Evolutionary conservation across 2,329 filamentous ascomycete species (phyloP).

Genomic region (Fusarium albosuccineum): DNA sequence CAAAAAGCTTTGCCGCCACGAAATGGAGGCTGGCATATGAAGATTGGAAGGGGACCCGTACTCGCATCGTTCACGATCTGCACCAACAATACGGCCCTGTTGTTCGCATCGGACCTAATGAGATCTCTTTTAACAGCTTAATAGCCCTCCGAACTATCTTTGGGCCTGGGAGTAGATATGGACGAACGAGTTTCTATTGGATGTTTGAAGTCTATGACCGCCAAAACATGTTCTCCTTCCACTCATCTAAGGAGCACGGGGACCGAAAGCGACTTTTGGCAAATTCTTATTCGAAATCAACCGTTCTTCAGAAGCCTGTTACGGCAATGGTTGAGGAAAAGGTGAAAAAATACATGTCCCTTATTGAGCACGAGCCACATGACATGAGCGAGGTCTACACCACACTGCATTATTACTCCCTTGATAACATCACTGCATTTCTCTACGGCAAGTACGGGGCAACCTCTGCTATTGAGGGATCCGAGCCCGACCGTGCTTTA

Average conservation of each 20-base stretch:
- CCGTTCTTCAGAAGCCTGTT: slow-evolving; percentile 46
- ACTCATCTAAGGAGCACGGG: slow-evolving; percentile 56
- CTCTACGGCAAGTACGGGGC: slow-evolving; percentile 33
- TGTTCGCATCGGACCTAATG: slow-evolving; percentile 62
- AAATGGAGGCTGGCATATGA: slow-evolving; percentile 61
- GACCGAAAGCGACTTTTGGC: slow-evolving; percentile 65
- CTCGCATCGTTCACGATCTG: slow-evolving; percentile 55
- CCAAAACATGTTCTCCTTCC: slow-evolving; percentile 66
- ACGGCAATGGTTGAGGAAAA: slow-evolving; percentile 38
- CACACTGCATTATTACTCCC: slow-evolving; percentile 34
- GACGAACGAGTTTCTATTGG: slow-evolving; percentile 64
- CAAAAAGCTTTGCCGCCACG: slow-evolving; percentile 56
- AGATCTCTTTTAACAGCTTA: slow-evolving; percentile 58
- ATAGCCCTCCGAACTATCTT: slow-evolving; percentile 66
- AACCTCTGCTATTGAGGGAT: slow-evolving; percentile 29
- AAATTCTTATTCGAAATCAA: slow-evolving; percentile 66
- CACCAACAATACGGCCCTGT: slow-evolving; percentile 61
- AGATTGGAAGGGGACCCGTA: slow-evolving; percentile 59
- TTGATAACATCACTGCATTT: slow-evolving; percentile 35
- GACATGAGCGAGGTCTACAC: slow-evolving; percentile 34
- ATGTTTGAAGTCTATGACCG: slow-evolving; percentile 68
- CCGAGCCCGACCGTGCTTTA: slow-evolving; percentile 13
- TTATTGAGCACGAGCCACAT: slow-evolving; percentile 19
- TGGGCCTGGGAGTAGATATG: slow-evolving; percentile 64
- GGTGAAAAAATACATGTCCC: slow-evolving; percentile 20